Base-by-base conservation (phyloP, 2,329 filamentous ascomycete genomes). In the Colletotrichum kahawae region DNA sequence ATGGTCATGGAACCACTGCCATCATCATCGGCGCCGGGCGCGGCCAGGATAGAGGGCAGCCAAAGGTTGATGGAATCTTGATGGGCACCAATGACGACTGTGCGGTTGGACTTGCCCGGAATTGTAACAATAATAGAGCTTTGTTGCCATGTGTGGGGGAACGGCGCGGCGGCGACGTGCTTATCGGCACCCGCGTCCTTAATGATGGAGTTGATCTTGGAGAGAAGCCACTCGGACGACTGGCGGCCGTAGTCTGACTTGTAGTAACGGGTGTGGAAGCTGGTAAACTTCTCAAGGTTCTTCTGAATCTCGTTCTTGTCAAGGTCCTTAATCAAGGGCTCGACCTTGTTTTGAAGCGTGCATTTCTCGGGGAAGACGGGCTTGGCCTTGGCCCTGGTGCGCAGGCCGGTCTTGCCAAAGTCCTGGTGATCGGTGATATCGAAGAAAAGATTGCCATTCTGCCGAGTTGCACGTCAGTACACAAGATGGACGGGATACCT, bases 1-100 rank as follows among this genome's bases (percentile, higher is more conserved):
- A 98, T 98, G 12, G 96, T 98, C 24, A 98, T 95, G 3, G 95
- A 97, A 72, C 95, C 95, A 79, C 94, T 95, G 77, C 96, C 96
- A 82, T 98, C 96, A 79, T 98, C 96, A 79, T 98, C 97, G n/a
- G 96, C 96, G 60, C 96, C 96, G 0, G 96, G 96, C 0, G 96
- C 96, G 16, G 94, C 91, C 38, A 98, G 89, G 43, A 98, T 88
- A 4, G 93, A 95, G 1, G 96, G 96, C 14, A 98, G 85, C 86
- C 95, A 98, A 60, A 98, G 89, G 85, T 98, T 98, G 85, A 98
- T 97, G 80, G 95, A 97, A 84, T 98, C 96, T 83, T 98, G 96
- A 84, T 98, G 96, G 1, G 96, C 95, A 67, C 96, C 96, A 78
- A 98, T 93, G 27, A 98, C 93, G 36, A 97, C 90, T 1, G 96